Evolutionary conservation across 202 grass and related monocot genomes (phyloP).

Genomic region (Panicum virgatum): DNA sequence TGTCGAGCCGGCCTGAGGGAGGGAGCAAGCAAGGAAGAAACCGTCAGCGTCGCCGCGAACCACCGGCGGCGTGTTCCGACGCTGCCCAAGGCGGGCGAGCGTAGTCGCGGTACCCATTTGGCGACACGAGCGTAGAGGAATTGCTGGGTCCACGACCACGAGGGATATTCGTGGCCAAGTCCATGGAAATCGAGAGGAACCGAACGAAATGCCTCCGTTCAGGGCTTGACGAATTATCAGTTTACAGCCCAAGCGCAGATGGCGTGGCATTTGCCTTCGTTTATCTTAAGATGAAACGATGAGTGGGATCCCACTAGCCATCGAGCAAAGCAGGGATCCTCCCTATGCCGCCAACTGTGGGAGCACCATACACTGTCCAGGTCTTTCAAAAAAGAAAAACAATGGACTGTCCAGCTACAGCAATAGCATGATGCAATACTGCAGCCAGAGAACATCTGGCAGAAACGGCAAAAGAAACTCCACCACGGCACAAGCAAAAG

Average conservation of each 20-base stretch:
- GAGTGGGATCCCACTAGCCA: constrained; percentile 36
- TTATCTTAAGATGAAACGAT: neutral
- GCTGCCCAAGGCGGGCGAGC: neutral
- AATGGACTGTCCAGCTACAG: neutral
- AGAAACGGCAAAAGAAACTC: neutral
- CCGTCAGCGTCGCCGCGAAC: neutral
- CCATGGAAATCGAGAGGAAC: neutral
- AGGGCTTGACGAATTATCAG: neutral
- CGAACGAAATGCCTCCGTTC: neutral
- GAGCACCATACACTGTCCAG: neutral
- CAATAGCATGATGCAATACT: neutral
- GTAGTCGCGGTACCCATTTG: neutral
- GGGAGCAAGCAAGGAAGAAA: neutral
- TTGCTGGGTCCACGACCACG: neutral
- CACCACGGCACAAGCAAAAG: neutral
- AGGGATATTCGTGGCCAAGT: neutral
- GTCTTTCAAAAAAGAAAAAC: no score
- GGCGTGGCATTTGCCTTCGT: neutral
- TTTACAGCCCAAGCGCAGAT: neutral
- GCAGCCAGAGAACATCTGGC: neutral
- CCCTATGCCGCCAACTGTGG: constrained; percentile 9
- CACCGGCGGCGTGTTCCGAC: neutral
- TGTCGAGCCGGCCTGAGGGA: neutral
- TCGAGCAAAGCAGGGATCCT: neutral
- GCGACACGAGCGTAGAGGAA: neutral